These are phyloP conservation scores for Ogataea pignaliae DNA, from an alignment of 805 yeast species.

Conservation along the genomic window DNA sequence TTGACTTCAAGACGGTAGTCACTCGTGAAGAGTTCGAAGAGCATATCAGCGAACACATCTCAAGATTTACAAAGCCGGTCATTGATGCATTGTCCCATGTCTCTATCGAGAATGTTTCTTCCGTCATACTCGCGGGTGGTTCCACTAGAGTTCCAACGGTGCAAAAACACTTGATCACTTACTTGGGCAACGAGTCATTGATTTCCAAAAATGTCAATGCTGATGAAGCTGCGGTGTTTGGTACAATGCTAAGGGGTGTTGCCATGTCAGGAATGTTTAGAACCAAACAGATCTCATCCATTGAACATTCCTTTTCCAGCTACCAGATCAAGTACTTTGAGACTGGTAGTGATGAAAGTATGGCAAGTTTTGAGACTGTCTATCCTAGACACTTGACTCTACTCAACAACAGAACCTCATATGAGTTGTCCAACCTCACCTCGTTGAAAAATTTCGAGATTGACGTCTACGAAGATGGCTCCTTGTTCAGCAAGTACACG, in stretches of 20 bases:
- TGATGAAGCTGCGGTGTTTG: conserved; percentile 90
- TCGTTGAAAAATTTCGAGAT: conserved; percentile 29
- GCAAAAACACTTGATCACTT: conserved; percentile 51
- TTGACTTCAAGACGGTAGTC: conserved; percentile 65
- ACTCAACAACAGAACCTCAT: conserved; percentile 25
- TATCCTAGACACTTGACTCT: conserved; percentile 46
- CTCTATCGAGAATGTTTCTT: conserved; percentile 27
- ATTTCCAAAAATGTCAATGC: conserved; percentile 87
- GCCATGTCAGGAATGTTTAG: conserved; percentile 64
- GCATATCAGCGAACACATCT: conserved; percentile 37
- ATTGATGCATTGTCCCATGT: conserved; percentile 39
- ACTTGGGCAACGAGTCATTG: conserved; percentile 50
- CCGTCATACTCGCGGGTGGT: conserved; percentile 86
- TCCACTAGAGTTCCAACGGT: conserved; percentile 87
- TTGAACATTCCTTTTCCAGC: conserved; percentile 50
- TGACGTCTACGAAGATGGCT: conserved; percentile 31
- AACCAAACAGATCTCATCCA: conserved; percentile 53
- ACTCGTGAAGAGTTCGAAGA: conserved; percentile 81
- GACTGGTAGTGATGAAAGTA: conserved; percentile 19
- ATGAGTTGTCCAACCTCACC: conserved; percentile 40
- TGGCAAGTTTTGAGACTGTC: conserved; percentile 26
- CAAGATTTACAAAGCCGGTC: conserved; percentile 52
- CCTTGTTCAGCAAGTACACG: conserved; percentile 6
- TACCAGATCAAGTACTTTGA: conserved; percentile 35
- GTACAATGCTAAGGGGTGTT: conserved; percentile 83